phyloP scores from a whole-genome alignment of 2,329 filamentous ascomycete species.

The Apiospora koreana region DNA sequence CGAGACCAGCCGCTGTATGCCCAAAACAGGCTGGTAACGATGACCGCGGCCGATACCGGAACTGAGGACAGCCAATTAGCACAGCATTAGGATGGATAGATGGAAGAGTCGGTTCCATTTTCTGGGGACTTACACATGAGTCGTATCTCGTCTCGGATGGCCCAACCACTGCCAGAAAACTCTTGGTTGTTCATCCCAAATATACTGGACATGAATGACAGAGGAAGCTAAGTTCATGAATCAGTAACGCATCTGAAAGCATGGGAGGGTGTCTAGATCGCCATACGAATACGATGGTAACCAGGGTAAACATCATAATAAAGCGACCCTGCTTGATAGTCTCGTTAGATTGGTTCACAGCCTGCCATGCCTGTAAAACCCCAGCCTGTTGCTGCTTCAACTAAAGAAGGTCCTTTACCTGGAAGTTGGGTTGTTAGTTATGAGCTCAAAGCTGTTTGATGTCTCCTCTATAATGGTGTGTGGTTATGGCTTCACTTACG shows the following conservation, averaged over 20 bases:
- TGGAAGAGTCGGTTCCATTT: too few relatives aligned
- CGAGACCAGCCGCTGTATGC: conserved; percentile 3
- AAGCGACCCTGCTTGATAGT: conserved; percentile 42
- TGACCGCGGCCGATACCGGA: not conserved
- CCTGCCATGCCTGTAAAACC: conserved; percentile 44
- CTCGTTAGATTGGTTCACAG: conserved; percentile 40
- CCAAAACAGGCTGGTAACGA: not conserved
- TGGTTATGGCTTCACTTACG: conserved; percentile 24
- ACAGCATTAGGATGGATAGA: not conserved
- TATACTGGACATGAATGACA: conserved; percentile 39
- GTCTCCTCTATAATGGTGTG: not conserved
- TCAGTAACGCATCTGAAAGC: not conserved
- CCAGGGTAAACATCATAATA: conserved; percentile 48
- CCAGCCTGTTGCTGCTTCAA: conserved; percentile 49
- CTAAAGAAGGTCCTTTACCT: conserved; percentile 41
- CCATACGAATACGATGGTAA: conserved; percentile 48
- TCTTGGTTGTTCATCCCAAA: conserved; percentile 40
- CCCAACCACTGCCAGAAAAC: conserved; percentile 16
- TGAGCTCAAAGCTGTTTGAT: too few relatives aligned
- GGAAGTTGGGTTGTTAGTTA: not conserved
- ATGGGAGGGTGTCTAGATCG: not conserved
- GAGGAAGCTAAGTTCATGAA: conserved; percentile 30
- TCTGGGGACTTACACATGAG: conserved; percentile 28
- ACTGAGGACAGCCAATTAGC: not conserved
- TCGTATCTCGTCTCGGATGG: conserved; percentile 17